Evolutionary conservation across 78 protist species (phyloP).

Genomic region (Polysphondylium violaceum): DNA sequence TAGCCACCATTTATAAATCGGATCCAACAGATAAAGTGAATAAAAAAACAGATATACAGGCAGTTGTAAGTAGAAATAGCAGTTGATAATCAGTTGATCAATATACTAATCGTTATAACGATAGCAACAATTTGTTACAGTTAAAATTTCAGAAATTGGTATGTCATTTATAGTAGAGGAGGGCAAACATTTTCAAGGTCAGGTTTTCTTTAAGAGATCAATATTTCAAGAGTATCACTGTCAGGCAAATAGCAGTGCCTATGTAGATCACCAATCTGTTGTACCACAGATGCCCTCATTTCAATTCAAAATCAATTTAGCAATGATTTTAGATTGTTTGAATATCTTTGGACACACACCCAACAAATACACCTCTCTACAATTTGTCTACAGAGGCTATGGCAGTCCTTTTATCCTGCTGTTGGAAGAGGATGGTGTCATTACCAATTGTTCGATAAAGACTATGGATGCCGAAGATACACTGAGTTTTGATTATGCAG

Average conservation of each 20-base stretch:
- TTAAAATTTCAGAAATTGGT: not conserved
- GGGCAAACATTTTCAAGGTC: slow-evolving; percentile 45
- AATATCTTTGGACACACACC: slow-evolving; percentile 19
- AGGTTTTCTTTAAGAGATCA: slow-evolving; percentile 2
- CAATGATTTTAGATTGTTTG: slow-evolving; percentile 48
- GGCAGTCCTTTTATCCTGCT: slow-evolving; percentile 16
- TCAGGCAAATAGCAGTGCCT: not conserved
- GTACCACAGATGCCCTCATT: not conserved
- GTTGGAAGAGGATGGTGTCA: slow-evolving; percentile 46
- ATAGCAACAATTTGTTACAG: slow-evolving; percentile 18
- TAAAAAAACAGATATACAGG: slow-evolving; percentile 19
- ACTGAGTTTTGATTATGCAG: slow-evolving; percentile 1
- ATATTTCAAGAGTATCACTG: slow-evolving; percentile 43
- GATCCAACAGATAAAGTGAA: slow-evolving; percentile 32
- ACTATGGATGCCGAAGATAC: slow-evolving; percentile 51
- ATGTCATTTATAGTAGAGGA: slow-evolving; percentile 41
- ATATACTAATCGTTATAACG: not conserved
- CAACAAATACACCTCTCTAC: slow-evolving; percentile 11
- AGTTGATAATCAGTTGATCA: not conserved
- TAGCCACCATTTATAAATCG: not conserved
- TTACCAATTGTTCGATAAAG: slow-evolving; percentile 29
- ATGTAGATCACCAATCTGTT: not conserved
- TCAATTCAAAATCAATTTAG: slow-evolving; percentile 24
- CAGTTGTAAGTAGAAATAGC: not conserved
- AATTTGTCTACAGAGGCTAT: slow-evolving; percentile 48